phyloP scores from a whole-genome alignment of 148 eudicot species.

The Pouteria glomerata region DNA sequence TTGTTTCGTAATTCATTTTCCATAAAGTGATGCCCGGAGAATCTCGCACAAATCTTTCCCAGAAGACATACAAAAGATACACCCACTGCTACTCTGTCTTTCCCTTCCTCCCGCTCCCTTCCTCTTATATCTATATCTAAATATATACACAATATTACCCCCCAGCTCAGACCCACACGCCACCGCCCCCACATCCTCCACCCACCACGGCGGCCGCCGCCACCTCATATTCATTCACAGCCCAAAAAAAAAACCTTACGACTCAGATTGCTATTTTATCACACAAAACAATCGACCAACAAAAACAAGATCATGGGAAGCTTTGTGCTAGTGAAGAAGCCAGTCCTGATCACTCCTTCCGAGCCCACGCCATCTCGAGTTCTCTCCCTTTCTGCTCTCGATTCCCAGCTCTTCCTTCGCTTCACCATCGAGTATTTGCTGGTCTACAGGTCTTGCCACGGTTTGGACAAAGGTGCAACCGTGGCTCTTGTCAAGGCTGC shows the following conservation, averaged over 20 bases:
- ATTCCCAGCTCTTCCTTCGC: conserved; percentile 72
- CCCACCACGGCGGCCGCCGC: too few relatives aligned
- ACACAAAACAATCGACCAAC: too few relatives aligned
- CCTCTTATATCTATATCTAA: conserved; percentile 5
- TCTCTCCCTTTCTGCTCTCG: conserved; percentile 67
- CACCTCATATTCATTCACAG: too few relatives aligned
- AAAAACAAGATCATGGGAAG: conserved; percentile 21
- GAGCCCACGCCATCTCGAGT: conserved; percentile 41
- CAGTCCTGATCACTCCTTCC: conserved; percentile 49
- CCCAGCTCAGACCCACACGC: too few relatives aligned
- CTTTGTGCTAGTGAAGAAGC: conserved; percentile 45
- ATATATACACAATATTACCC: too few relatives aligned
- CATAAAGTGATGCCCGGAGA: conserved; percentile 38
- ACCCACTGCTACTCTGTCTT: neutral
- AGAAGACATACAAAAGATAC: conserved; percentile 14
- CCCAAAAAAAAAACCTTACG: too few relatives aligned
- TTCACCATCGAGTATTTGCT: conserved; percentile 73
- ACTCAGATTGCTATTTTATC: too few relatives aligned
- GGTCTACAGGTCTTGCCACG: conserved; percentile 25
- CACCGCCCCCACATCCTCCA: too few relatives aligned
- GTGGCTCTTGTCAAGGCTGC: conserved; percentile 38
- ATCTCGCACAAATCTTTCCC: conserved; percentile 46
- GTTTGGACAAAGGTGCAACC: conserved; percentile 17
- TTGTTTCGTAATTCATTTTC: conserved; percentile 9
- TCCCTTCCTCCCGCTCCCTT: neutral